Conservation (phyloP, 257 asterid species). For the Fraxinus cuspidata region DNA sequence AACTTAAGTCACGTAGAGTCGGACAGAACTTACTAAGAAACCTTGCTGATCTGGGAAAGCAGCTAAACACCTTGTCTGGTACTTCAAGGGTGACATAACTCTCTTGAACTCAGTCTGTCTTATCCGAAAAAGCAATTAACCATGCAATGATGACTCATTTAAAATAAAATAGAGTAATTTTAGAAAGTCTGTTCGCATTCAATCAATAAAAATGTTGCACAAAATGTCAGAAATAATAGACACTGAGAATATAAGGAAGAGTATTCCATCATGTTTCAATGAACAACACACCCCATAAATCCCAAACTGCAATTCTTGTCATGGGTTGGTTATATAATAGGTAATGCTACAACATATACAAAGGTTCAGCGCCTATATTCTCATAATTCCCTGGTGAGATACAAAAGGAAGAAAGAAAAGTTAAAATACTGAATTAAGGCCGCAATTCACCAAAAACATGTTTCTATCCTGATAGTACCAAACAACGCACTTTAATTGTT, state of each 20-base stretch:
- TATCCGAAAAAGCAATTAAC: constrained; percentile 21
- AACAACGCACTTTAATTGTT: background rate
- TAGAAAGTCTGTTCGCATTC: background rate
- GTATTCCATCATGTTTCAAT: background rate
- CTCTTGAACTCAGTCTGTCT: constrained; percentile 85
- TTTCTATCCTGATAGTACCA: background rate
- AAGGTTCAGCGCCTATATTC: background rate
- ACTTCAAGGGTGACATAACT: constrained; percentile 79
- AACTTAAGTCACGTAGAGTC: background rate
- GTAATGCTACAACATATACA: background rate
- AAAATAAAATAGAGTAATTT: too few species aligned
- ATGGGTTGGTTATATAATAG: background rate
- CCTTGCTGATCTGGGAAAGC: constrained; percentile 99
- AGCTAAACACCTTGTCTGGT: constrained; percentile 96
- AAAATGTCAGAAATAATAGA: background rate
- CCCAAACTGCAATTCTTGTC: background rate
- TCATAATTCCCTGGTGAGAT: background rate
- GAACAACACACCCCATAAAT: background rate
- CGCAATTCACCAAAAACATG: background rate
- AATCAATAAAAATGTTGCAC: background rate
- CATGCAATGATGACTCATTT: background rate
- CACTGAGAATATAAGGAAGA: background rate
- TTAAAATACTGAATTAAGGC: background rate
- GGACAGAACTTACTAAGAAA: constrained; percentile 65
- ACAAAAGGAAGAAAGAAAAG: too few species aligned